Percentiles rank a stretch among this genome's conserved stretches.
Conservation (phyloP, 2,329 filamentous ascomycete species). For the Pseudogymnoascus sp. region DNA sequence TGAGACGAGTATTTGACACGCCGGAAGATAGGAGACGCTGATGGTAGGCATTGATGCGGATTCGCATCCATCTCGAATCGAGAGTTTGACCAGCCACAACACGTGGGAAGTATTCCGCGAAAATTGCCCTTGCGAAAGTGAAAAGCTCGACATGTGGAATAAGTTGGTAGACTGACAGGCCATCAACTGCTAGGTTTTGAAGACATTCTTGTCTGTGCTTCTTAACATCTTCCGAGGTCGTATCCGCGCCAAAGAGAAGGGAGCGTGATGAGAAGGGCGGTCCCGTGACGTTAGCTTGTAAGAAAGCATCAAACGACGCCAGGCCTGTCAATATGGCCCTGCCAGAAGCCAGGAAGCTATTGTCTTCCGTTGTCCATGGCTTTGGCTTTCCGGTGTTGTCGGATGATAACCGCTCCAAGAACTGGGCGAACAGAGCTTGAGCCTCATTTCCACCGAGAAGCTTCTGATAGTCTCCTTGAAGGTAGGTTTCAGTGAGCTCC, state of each 20-base stretch:
- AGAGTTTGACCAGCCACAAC: constrained; percentile 14
- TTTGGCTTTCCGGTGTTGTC: background rate
- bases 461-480: constrained; percentile 4
- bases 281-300: constrained; percentile 82
- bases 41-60: constrained; percentile 67
- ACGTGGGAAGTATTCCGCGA: constrained; percentile 29
- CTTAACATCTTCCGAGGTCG: constrained; percentile 32
- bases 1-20: constrained; percentile 26
- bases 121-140: constrained; percentile 54
- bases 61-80: constrained; percentile 35
- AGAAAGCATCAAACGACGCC: constrained; percentile 65
- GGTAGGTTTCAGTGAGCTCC: background rate
- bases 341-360: constrained; percentile 10
- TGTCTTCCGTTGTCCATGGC: constrained; percentile 9
- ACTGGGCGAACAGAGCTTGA: background rate
- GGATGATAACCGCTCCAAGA: background rate
- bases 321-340: constrained; percentile 42
- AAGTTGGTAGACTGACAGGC: constrained; percentile 75
- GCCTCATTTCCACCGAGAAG: background rate
- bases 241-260: constrained; percentile 25
- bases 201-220: constrained; percentile 48
- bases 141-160: constrained; percentile 81
- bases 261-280: constrained; percentile 51
- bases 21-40: constrained; percentile 47
- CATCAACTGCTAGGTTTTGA: constrained; percentile 66